Evolutionary conservation across 352 stramenopile species (phyloP).

Genomic region (Phytophthora pseudosyringae): DNA sequence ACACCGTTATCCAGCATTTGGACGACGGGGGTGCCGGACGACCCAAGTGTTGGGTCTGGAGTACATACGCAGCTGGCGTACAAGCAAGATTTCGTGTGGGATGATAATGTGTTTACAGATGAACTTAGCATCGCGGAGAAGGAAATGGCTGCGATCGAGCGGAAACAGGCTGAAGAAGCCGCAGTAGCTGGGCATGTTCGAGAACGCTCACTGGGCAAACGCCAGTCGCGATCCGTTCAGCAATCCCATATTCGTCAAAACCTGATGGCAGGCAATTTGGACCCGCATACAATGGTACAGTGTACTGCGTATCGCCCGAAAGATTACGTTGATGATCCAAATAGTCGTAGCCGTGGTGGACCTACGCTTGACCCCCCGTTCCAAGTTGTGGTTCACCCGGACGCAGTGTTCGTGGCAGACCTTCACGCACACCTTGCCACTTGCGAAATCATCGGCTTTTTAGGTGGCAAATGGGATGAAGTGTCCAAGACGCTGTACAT

Average conservation of each 20-base stretch:
- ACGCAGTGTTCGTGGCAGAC: constrained; percentile 92
- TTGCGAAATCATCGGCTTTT: constrained; percentile 95
- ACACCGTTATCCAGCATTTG: constrained; percentile 65
- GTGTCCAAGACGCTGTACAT: constrained; percentile 88
- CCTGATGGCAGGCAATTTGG: constrained; percentile 70
- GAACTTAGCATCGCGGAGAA: constrained; percentile 38
- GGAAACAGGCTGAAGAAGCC: constrained; percentile 29
- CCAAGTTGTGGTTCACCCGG: constrained; percentile 87
- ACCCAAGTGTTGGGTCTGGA: constrained; percentile 7
- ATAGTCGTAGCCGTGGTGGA: constrained; percentile 53
- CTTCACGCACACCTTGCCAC: constrained; percentile 93
- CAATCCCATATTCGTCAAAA: constrained; percentile 85
- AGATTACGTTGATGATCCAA: constrained; percentile 41
- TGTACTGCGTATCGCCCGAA: constrained; percentile 70
- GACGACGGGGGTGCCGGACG: constrained; percentile 38
- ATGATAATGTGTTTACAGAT: constrained; percentile 67
- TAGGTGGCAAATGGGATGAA: constrained; percentile 91
- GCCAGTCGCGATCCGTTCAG: constrained; percentile 71
- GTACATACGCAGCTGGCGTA: constrained; percentile 42
- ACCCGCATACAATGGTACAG: constrained; percentile 89
- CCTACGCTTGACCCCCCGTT: constrained; percentile 80
- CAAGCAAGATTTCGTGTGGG: constrained; percentile 80
- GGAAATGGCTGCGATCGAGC: constrained; percentile 21
- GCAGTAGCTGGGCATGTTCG: constrained; percentile 16
- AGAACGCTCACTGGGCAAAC: constrained; percentile 51